These are phyloP conservation scores for Neurospora terricola DNA, from an alignment of 495 filamentous ascomycete genomes.

Conservation along the genomic window DNA sequence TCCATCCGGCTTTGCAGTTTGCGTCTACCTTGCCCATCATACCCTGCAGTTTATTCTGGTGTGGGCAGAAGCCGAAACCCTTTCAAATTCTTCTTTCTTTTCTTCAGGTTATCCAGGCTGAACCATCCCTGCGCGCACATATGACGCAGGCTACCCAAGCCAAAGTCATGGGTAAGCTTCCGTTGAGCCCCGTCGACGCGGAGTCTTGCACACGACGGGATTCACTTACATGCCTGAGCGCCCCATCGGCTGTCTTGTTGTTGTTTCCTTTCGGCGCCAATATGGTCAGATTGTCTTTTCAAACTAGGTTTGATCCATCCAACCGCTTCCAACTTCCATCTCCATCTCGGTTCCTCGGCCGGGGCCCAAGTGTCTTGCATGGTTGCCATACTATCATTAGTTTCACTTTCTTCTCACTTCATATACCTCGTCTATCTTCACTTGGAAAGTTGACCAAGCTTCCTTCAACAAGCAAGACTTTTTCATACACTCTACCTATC, in stretches of 20 bases:
- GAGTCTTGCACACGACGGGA: slow-evolving; percentile 14
- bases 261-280: slow-evolving; percentile 14
- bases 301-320: slow-evolving; percentile 19
- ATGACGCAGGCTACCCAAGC: slow-evolving; percentile 24
- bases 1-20: neutral
- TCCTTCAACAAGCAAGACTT: neutral
- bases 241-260: slow-evolving; percentile 6
- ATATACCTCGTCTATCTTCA: neutral
- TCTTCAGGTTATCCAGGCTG: slow-evolving; percentile 19
- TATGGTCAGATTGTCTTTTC: slow-evolving; percentile 16
- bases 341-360: slow-evolving; percentile 3
- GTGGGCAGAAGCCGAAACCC: slow-evolving; percentile 17
- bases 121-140: slow-evolving; percentile 23
- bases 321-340: slow-evolving; percentile 7
- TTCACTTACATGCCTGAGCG: slow-evolving; percentile 20
- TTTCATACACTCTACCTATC: neutral
- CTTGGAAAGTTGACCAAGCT: neutral
- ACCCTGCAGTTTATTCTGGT: slow-evolving; percentile 1
- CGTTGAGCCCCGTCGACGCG: slow-evolving; percentile 17
- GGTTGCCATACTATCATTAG: neutral
- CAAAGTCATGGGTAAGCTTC: slow-evolving; percentile 23
- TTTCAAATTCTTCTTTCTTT: slow-evolving; percentile 15
- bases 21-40: slow-evolving; percentile 3
- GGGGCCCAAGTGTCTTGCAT: neutral
- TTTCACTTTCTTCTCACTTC: neutral